Percentiles rank a stretch among this genome's conserved stretches.
These are phyloP conservation scores for Euphorbia lathyris DNA, from an alignment of 345 rosid species.

Conservation along the genomic window DNA sequence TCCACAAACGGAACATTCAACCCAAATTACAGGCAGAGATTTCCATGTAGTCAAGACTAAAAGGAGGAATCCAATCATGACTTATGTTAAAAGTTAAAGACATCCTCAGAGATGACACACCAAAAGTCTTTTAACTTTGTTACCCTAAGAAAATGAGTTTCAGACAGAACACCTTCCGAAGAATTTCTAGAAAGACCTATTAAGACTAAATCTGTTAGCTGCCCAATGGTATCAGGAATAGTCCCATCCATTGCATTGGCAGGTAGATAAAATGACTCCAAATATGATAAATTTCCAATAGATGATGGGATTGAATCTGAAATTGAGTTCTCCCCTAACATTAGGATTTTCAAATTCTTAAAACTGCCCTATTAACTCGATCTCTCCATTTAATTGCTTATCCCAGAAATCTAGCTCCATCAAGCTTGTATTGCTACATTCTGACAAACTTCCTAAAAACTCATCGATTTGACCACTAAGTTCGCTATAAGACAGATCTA, in stretches of 20 bases:
- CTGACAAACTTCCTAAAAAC: conserved; percentile 33
- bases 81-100: conserved; percentile 3
- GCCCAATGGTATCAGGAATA: conserved; percentile 18
- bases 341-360: conserved; percentile 6
- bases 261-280: conserved; percentile 10
- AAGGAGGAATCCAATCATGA: conserved; percentile 17
- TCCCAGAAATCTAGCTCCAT: conserved; percentile 20
- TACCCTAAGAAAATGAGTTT: conserved; percentile 14
- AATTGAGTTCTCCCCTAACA: conserved; percentile 3
- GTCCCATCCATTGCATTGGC: conserved; percentile 21
- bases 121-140: conserved; percentile 9
- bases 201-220: conserved; percentile 3
- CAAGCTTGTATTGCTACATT: conserved; percentile 28
- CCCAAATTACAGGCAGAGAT: conserved; percentile 10
- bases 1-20: conserved; percentile 15
- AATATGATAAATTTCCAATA: conserved; percentile 11
- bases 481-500: conserved; percentile 46
- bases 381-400: conserved; percentile 7
- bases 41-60: conserved; percentile 2
- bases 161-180: conserved; percentile 20
- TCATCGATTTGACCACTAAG: conserved; percentile 35
- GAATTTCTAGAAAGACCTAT: conserved; percentile 17
- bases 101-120: neutral
- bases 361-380: conserved; percentile 9
- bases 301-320: conserved; percentile 13